Evolutionary conservation across 208 protist genomes (phyloP), one percentile per base, ranked within the genome.

Genomic region (Acanthamoeba comandoni): DNA sequence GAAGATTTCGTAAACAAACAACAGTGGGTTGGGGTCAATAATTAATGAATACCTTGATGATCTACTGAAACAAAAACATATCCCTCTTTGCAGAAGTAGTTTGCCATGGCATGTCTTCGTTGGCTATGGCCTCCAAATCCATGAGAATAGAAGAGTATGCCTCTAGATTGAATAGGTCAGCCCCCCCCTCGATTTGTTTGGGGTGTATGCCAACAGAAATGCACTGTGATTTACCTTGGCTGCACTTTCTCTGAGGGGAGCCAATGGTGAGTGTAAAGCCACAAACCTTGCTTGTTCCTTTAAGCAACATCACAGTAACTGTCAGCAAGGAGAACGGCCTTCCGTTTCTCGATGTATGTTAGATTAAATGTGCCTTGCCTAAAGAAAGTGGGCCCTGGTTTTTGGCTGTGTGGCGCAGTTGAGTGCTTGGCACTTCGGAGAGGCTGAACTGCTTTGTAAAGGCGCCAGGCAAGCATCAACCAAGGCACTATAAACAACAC

Each of bases 241-340:
- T 15, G 35, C 22, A 35, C 12, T 19, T 17, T 29, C 2, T 48
- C 43, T 1, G 73, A 53, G 9, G 51, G 49, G 26, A 84, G 11
- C 73, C 73, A 84, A 17, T 48, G 22, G n/a, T 84, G 73, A 0
- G 73, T 84, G 73, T 84, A 84, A 4, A 84, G 73, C 73, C 73
- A 84, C 17, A 84, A 60, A 24, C 73, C 73, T 60, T 84, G 73
- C 15, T 84, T 84, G 73, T 84, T 84, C n/a, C n/a, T n/a, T n/a
- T n/a, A n/a, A n/a, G n/a, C n/a, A n/a, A n/a, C n/a, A n/a, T n/a
- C n/a, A n/a, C n/a, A n/a, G n/a, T n/a, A n/a, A n/a, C n/a, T n/a
- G n/a, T n/a, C n/a, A n/a, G n/a, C n/a, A n/a, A n/a, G n/a, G n/a
- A n/a, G n/a, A n/a, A n/a, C n/a, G n/a, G n/a, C n/a, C n/a, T n/a